Conservation (phyloP, 1,284 basidiomycete genomes). For the Athelia psychrophila region DNA sequence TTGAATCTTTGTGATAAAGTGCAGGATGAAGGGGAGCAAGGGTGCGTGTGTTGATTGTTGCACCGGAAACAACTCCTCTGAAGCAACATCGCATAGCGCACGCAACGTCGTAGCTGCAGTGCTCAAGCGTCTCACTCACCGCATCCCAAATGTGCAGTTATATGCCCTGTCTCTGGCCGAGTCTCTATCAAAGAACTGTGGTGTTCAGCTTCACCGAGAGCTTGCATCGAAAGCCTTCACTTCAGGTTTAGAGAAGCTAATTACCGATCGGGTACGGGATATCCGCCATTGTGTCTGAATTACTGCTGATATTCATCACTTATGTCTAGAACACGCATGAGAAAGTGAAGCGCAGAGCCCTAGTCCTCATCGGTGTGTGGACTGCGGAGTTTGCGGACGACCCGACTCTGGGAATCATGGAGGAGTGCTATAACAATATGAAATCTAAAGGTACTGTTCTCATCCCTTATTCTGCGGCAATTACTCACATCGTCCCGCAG, state of each 20-base stretch:
- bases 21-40: conserved; percentile 78
- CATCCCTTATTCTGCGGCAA: neutral
- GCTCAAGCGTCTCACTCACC: conserved; percentile 89
- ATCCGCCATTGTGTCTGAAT: neutral
- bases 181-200: conserved; percentile 90
- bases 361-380: conserved; percentile 83
- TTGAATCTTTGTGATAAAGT: conserved; percentile 98
- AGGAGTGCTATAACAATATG: conserved; percentile 83
- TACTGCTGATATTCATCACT: conserved; percentile 3
- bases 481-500: conserved; percentile 30
- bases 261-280: conserved; percentile 79
- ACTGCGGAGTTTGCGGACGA: conserved; percentile 82
- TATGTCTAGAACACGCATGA: conserved; percentile 76
- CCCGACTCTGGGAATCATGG: conserved; percentile 84
- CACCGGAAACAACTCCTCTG: conserved; percentile 4
- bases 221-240: conserved; percentile 91
- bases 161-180: conserved; percentile 89
- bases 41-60: conserved; percentile 47
- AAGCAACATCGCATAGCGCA: conserved; percentile 51
- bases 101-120: conserved; percentile 84
- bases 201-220: conserved; percentile 80
- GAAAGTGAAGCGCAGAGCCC: conserved; percentile 78
- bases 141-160: conserved; percentile 95
- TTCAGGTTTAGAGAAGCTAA: conserved; percentile 79
- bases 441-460: conserved; percentile 76